Evolutionary conservation across 163 green algal species (phyloP).

Genomic region (Chlorella variabilis): DNA sequence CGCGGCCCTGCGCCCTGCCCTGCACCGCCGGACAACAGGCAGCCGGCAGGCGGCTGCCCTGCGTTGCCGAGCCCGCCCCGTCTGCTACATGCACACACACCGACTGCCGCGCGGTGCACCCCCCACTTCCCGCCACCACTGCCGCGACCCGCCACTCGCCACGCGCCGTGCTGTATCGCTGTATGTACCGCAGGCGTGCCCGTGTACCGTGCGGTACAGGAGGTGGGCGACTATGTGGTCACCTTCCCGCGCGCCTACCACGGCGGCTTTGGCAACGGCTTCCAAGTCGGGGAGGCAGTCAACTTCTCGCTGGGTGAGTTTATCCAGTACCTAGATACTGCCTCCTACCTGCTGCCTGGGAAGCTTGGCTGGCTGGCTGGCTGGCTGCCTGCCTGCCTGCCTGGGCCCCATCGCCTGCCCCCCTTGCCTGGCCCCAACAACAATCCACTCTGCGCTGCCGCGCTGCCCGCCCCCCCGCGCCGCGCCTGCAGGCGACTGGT

Average conservation of each 20-base stretch:
- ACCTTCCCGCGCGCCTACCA: slow-evolving; percentile 91
- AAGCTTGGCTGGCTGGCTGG: no score
- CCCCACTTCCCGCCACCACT: background rate
- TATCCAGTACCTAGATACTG: no score
- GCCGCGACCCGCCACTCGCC: background rate
- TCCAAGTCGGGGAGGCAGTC: slow-evolving; percentile 88
- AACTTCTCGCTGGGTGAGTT: slow-evolving; percentile 84
- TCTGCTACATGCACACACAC: no score
- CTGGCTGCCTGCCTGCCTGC: background rate
- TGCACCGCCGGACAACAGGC: no score
- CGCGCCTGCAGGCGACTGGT: slow-evolving; percentile 11
- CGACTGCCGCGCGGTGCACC: background rate
- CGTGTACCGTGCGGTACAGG: slow-evolving; percentile 74
- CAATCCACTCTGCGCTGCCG: no score
- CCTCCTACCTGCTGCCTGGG: no score
- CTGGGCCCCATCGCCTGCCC: no score
- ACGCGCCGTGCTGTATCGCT: background rate
- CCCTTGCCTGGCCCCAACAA: no score
- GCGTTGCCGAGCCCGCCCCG: no score
- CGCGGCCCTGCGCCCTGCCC: no score
- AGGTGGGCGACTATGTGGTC: slow-evolving; percentile 83
- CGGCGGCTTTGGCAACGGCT: slow-evolving; percentile 78
- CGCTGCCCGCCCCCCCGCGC: background rate
- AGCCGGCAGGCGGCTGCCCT: no score
- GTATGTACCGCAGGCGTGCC: slow-evolving; percentile 54